phyloP scores from a whole-genome alignment of 441 rosid species.

The Syzygium malaccense region DNA sequence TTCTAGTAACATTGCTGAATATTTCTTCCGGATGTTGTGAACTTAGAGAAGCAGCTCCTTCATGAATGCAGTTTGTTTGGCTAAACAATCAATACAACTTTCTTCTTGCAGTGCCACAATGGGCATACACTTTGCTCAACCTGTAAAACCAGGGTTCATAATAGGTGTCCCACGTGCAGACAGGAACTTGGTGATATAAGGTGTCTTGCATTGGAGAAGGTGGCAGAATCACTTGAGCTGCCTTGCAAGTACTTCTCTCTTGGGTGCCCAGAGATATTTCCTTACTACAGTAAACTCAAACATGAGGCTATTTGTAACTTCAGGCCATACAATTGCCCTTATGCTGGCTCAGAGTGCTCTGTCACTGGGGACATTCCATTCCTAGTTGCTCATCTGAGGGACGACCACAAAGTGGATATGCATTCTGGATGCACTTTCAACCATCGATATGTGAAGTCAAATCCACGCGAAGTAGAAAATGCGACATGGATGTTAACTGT shows the following conservation, averaged over 20 bases:
- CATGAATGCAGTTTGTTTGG: not conserved
- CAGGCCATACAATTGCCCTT: conserved; percentile 89
- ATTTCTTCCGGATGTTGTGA: not conserved
- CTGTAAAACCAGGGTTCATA: conserved; percentile 85
- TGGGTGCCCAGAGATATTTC: conserved; percentile 92
- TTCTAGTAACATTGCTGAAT: not conserved
- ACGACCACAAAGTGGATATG: conserved; percentile 98
- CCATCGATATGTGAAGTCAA: conserved; percentile 93
- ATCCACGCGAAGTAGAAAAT: conserved; percentile 96
- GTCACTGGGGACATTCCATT: conserved; percentile 78
- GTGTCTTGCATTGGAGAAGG: conserved; percentile 90
- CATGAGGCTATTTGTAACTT: conserved; percentile 82
- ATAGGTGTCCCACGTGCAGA: conserved; percentile 94
- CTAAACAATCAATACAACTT: not conserved
- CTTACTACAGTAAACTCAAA: conserved; percentile 93
- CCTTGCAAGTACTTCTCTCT: conserved; percentile 76
- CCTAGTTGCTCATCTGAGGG: conserved; percentile 85
- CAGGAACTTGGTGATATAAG: conserved; percentile 98
- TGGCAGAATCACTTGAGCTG: conserved; percentile 89
- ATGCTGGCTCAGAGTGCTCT: conserved; percentile 92
- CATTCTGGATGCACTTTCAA: conserved; percentile 95
- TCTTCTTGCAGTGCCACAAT: conserved; percentile 75
- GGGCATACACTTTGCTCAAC: conserved; percentile 98
- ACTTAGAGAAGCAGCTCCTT: not conserved
- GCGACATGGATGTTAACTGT: conserved; percentile 99